phyloP scores from a whole-genome alignment of 192 early-diverging fungal species.

The Geranomyces variabilis region DNA sequence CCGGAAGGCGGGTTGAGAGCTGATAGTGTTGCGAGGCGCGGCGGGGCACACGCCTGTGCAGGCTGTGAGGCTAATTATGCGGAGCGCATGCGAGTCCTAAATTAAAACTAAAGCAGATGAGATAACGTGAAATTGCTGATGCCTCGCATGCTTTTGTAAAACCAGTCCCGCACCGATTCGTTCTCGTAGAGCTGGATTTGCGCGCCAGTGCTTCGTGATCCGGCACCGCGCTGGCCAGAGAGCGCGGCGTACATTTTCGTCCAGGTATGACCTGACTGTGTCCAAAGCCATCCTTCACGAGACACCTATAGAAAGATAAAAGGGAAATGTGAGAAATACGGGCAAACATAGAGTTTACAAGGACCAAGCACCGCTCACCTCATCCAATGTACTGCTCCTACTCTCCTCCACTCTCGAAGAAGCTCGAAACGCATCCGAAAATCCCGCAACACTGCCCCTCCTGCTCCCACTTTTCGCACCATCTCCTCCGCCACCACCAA shows the following conservation, averaged over 20 bases:
- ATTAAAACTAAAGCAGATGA: no score
- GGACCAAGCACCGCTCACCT: no score
- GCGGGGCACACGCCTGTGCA: not conserved
- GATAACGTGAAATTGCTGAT: no score
- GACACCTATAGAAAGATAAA: slow-evolving; percentile 6
- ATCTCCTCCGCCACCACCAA: not conserved
- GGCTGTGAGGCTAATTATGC: not conserved
- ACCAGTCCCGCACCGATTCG: slow-evolving; percentile 1
- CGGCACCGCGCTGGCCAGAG: not conserved
- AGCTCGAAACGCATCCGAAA: not conserved
- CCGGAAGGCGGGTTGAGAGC: not conserved
- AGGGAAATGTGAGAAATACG: not conserved
- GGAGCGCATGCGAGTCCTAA: not conserved
- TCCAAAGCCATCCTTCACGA: slow-evolving; percentile 19
- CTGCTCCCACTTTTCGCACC: not conserved
- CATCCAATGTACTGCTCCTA: not conserved
- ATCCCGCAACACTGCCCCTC: not conserved
- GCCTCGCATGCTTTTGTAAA: no score
- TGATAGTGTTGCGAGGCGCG: no score
- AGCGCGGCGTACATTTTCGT: slow-evolving; percentile 2
- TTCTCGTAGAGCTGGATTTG: slow-evolving; percentile 18
- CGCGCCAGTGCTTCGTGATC: no score
- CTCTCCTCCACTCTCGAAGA: not conserved
- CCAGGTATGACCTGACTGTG: not conserved
- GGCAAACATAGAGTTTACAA: no score